These are phyloP conservation scores for Aureobasidium lini DNA, from an alignment of 2,329 filamentous ascomycete genomes.

Conservation along the genomic window DNA sequence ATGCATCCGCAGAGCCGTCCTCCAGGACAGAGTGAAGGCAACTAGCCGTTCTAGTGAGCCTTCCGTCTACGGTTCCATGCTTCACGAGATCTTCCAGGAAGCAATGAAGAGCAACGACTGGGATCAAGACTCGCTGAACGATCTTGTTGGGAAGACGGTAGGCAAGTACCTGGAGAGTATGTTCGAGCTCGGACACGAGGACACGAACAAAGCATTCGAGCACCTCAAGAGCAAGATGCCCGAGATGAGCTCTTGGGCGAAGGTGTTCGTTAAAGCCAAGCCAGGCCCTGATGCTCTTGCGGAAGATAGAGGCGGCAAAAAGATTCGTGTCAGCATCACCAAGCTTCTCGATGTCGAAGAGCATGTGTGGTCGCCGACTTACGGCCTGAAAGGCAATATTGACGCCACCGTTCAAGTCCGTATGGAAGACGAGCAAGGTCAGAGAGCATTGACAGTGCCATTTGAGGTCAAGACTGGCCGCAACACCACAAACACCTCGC, in stretches of 20 bases:
- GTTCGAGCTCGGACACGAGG: slow-evolving; percentile 70
- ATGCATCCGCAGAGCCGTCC: slow-evolving; percentile 80
- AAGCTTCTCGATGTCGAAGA: slow-evolving; percentile 96
- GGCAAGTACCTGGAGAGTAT: slow-evolving; percentile 77
- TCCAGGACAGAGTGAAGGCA: slow-evolving; percentile 91
- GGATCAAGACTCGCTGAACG: slow-evolving; percentile 60
- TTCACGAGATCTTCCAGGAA: slow-evolving; percentile 93
- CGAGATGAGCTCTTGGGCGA: slow-evolving; percentile 76
- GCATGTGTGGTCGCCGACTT: slow-evolving; percentile 97
- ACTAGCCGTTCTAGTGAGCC: slow-evolving; percentile 72
- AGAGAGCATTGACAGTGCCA: slow-evolving; percentile 69
- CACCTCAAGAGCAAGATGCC: slow-evolving; percentile 77
- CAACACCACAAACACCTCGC: slow-evolving; percentile 65
- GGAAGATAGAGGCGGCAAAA: slow-evolving; percentile 69
- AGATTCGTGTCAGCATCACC: slow-evolving; percentile 74
- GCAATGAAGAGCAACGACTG: slow-evolving; percentile 77
- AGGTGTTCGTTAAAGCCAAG: slow-evolving; percentile 64
- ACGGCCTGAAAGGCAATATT: slow-evolving; percentile 94
- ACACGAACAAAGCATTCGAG: slow-evolving; percentile 63
- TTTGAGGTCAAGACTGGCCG: slow-evolving; percentile 95
- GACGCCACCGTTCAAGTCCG: slow-evolving; percentile 90
- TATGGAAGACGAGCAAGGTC: slow-evolving; percentile 62
- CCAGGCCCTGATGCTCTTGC: slow-evolving; percentile 66
- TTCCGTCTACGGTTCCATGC: slow-evolving; percentile 83
- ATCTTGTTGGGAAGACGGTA: slow-evolving; percentile 61